These are phyloP conservation scores for Ramalina peruviana DNA, from an alignment of 495 filamentous ascomycete genomes.

Conservation along the genomic window DNA sequence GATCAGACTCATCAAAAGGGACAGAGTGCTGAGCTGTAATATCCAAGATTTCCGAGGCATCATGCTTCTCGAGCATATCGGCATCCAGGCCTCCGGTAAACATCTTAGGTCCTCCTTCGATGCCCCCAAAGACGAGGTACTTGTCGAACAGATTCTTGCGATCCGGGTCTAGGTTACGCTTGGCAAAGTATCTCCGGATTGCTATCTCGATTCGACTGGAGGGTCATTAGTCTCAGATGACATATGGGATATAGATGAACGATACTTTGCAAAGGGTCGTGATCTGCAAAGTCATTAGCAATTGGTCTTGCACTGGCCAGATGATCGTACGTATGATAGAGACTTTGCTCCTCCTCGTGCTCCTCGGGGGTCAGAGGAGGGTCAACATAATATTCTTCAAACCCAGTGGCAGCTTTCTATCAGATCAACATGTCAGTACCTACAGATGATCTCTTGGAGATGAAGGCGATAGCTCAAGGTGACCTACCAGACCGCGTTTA, in stretches of 20 bases:
- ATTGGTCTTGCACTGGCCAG: neutral
- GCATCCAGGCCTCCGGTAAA: conserved; percentile 48
- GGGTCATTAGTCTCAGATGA: conserved; percentile 2
- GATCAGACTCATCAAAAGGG: conserved; percentile 28
- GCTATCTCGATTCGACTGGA: conserved; percentile 69
- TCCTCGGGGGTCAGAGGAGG: conserved; percentile 59
- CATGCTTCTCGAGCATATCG: conserved; percentile 37
- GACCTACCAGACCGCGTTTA: conserved; percentile 30
- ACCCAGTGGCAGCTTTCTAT: conserved; percentile 36
- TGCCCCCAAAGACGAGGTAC: conserved; percentile 74
- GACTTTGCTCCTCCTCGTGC: conserved; percentile 39
- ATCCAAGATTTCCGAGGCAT: conserved; percentile 45
- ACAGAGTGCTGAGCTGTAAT: conserved; percentile 48
- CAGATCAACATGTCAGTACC: conserved; percentile 2
- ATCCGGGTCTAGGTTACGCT: conserved; percentile 53
- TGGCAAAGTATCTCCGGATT: conserved; percentile 63
- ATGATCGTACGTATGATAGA: conserved; percentile 40
- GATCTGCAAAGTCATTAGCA: conserved; percentile 17
- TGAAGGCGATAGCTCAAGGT: neutral
- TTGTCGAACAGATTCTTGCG: conserved; percentile 55
- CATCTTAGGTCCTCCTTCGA: conserved; percentile 49
- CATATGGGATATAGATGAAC: neutral
- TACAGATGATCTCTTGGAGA: neutral
- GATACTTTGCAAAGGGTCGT: conserved; percentile 29
- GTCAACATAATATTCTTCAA: conserved; percentile 64